Evolutionary conservation across 257 asterid species (phyloP).

Genomic region (Solanum paucissectum): DNA sequence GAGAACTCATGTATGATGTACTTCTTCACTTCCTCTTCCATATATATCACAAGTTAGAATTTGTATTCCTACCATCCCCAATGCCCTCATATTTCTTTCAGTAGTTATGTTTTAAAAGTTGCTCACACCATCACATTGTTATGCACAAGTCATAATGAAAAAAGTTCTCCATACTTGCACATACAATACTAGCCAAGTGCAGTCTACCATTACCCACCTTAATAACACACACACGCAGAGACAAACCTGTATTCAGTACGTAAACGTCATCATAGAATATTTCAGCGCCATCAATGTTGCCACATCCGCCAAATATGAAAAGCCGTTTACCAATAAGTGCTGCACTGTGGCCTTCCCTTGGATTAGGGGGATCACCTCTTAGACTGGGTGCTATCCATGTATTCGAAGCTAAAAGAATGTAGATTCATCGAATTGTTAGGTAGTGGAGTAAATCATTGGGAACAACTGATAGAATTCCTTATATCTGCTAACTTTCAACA

Average conservation of each 20-base stretch:
- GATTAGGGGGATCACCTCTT: conserved; percentile 86
- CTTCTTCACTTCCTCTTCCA: not conserved
- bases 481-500: not conserved
- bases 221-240: not conserved
- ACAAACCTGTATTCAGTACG: conserved; percentile 74
- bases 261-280: conserved; percentile 84
- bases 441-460: not conserved
- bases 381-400: conserved; percentile 73
- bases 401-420: conserved; percentile 44
- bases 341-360: conserved; percentile 98
- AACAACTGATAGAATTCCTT: not conserved
- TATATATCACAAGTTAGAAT: not conserved
- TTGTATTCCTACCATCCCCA: not conserved
- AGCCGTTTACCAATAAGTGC: conserved; percentile 87
- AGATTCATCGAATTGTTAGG: not conserved
- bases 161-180: not conserved
- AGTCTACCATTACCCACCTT: not conserved
- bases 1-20: not conserved
- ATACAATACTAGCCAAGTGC: not conserved
- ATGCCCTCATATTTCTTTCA: not conserved
- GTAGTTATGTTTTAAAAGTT: not conserved
- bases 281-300: conserved; percentile 58
- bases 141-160: not conserved
- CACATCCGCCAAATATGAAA: conserved; percentile 95
- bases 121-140: not conserved